A percentile compares a stretch with the other conserved stretches of the same genome.
phyloP scores from a whole-genome alignment of 225 moss, liverwort and hornwort species.

The Antitrichia curtipendula region DNA sequence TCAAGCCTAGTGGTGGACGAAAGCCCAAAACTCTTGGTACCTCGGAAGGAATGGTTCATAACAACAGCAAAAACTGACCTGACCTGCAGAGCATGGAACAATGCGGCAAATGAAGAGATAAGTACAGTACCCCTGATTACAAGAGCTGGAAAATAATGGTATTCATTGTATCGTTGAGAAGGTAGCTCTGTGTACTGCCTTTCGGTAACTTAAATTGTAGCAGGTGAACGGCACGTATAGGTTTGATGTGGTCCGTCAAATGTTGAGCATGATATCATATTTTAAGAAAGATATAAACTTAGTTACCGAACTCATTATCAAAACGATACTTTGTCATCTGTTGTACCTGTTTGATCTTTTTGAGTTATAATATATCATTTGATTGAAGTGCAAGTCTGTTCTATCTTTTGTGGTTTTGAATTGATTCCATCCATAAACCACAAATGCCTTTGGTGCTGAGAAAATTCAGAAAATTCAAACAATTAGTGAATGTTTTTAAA shows the following conservation, averaged over 20 bases:
- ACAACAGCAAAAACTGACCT: neutral
- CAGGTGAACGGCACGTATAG: neutral
- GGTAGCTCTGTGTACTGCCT: neutral
- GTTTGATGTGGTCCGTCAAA: neutral
- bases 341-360: neutral
- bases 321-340: neutral
- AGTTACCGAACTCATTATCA: neutral
- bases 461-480: neutral
- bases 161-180: neutral
- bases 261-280: neutral
- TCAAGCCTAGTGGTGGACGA: constrained; percentile 45
- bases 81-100: neutral
- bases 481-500: neutral
- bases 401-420: neutral
- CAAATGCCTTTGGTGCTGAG: neutral
- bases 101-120: neutral
- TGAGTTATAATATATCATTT: neutral
- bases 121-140: neutral
- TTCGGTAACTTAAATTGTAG: neutral
- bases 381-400: neutral
- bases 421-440: neutral
- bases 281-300: neutral
- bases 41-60: constrained; percentile 13
- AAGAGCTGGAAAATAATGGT: neutral
- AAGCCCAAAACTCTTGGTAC: constrained; percentile 2